Evolutionary conservation across 2,329 filamentous ascomycete species (phyloP), one percentile per base, ranked within the genome.

Genomic region (Botrytis squamosa): DNA sequence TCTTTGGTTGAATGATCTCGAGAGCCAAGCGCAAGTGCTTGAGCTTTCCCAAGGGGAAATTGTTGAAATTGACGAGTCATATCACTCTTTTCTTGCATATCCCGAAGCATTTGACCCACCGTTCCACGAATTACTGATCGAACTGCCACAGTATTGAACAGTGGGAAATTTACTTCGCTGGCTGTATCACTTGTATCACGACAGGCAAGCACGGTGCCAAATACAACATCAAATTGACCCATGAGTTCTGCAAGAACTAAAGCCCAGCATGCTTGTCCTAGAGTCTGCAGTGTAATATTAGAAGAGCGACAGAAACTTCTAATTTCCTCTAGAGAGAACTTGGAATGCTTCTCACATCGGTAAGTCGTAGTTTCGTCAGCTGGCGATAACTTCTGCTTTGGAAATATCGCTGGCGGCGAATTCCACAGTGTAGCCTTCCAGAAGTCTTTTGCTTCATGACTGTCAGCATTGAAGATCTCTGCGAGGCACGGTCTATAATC

Each of bases 101-200:
- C 92, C 20, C 84, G 85, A 42, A 97, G 83, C 83, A 97, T 90
- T 0, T 90, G 86, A 0, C 81, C 76, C 0, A 88, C 83, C 0
- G 86, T 89, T 2, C 93, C 93, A 77, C 96, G 92, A 3, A 97
- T 81, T 4, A 95, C 86, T 1, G 88, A 88, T 18, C 94, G 87
- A 12, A 97, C 85, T 0, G 92, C 88, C 0, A 97, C 90, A 0
- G 95, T 97, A 79, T 97, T 98, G 93, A 98, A 97, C 0, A 92
- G 93, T 0, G 95, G 95, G 78, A 97, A 98, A 80, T 95, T 86
- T 20, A 95, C 82, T 40, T 88, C 82, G 62, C 92, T 88, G 0
- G 89, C 88, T 25, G 14, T 18, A n/a, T 88, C 87, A 64, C 92
- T 90, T 16, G 89, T 90, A 73, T 96, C 93, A n/a, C 95, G 88